These are phyloP conservation scores for Elongisporangium prolatum DNA, from an alignment of 352 stramenopile genomes.

Conservation along the genomic window DNA sequence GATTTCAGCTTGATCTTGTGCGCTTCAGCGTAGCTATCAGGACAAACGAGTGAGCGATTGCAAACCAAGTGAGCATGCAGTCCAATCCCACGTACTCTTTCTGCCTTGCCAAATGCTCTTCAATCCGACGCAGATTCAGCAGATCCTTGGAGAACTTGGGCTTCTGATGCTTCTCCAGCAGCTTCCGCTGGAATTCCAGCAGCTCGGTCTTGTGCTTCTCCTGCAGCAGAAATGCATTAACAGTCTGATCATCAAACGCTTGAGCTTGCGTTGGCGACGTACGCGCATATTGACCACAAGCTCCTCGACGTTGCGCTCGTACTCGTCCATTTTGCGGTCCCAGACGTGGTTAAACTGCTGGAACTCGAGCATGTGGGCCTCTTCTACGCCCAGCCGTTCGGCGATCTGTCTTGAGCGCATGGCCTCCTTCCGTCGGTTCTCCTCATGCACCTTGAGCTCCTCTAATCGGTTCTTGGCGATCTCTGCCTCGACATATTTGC, in stretches of 20 bases:
- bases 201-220: conserved; percentile 86
- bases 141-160: conserved; percentile 94
- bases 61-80: background rate
- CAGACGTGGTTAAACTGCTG: conserved; percentile 96
- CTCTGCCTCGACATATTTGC: conserved; percentile 97
- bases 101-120: conserved; percentile 90
- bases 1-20: conserved; percentile 97
- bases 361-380: conserved; percentile 98
- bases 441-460: conserved; percentile 95
- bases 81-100: conserved; percentile 54
- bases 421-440: conserved; percentile 93
- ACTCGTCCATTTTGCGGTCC: conserved; percentile 96
- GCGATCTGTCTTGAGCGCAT: conserved; percentile 94
- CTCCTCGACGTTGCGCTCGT: conserved; percentile 90
- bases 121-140: conserved; percentile 90
- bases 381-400: conserved; percentile 92
- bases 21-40: conserved; percentile 88
- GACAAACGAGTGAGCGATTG: background rate
- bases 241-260: background rate
- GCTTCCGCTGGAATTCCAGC: conserved; percentile 90
- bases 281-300: conserved; percentile 90
- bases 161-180: conserved; percentile 89
- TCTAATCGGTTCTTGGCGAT: conserved; percentile 96
- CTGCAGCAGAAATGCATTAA: conserved; percentile 12
- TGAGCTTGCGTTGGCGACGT: too few relatives aligned